These are phyloP conservation scores for Rhamnella rubrinervis DNA, from an alignment of 331 rosid species.

Conservation along the genomic window DNA sequence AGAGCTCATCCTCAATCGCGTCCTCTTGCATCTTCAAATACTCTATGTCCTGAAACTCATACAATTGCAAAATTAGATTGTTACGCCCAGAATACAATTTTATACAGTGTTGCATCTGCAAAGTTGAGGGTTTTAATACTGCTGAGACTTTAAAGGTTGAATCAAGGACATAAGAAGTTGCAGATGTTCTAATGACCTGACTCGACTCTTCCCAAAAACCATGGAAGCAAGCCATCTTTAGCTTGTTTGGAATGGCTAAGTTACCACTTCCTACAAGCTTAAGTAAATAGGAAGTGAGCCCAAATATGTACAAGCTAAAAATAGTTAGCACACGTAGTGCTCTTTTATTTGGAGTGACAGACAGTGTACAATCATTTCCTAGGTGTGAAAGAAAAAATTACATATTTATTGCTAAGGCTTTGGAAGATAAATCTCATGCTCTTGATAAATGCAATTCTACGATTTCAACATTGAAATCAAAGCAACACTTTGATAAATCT, in stretches of 20 bases:
- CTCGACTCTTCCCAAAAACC: too few relatives aligned
- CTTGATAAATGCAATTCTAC: not conserved
- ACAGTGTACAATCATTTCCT: not conserved
- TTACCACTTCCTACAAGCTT: too few relatives aligned
- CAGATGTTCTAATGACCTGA: not conserved
- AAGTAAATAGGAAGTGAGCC: too few relatives aligned
- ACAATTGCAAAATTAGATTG: constrained; percentile 8
- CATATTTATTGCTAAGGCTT: not conserved
- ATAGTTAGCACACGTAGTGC: not conserved
- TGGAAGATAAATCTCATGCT: not conserved
- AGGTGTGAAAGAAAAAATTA: not conserved
- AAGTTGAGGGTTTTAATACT: not conserved
- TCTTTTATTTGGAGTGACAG: not conserved
- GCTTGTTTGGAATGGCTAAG: too few relatives aligned
- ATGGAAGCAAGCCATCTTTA: too few relatives aligned
- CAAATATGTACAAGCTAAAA: too few relatives aligned
- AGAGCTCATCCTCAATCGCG: constrained; percentile 46
- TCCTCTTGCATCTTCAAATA: constrained; percentile 31
- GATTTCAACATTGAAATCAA: not conserved
- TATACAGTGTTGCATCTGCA: not conserved
- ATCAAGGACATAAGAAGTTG: not conserved
- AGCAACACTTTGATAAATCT: not conserved
- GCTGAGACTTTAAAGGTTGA: not conserved
- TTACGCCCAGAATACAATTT: constrained; percentile 6
- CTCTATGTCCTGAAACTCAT: constrained; percentile 42